A percentile compares a stretch with the other conserved stretches of the same genome.
Evolutionary conservation across 2,329 filamentous ascomycete genomes (phyloP).

Genomic region (Graphiopsis chlorocephala): DNA sequence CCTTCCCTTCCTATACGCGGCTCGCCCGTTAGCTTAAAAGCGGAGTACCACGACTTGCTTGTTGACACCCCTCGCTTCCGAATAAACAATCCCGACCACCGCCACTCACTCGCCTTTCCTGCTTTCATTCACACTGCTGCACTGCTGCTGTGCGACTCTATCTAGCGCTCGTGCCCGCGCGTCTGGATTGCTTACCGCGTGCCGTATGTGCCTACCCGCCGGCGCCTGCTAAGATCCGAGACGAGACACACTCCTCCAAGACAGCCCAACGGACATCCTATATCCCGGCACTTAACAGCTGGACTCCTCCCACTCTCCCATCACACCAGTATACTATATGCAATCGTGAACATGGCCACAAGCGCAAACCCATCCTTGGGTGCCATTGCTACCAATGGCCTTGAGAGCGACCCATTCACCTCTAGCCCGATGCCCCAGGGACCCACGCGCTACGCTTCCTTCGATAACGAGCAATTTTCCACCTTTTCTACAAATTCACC

Average conservation of each 20-base stretch:
- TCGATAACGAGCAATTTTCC: slow-evolving; percentile 73
- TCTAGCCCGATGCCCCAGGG: slow-evolving; percentile 35
- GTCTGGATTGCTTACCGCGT: background rate
- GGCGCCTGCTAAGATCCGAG: slow-evolving; percentile 11
- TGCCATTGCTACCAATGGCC: slow-evolving; percentile 39
- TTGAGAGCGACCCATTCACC: slow-evolving; percentile 44
- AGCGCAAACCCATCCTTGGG: slow-evolving; percentile 41
- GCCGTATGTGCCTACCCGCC: slow-evolving; percentile 4
- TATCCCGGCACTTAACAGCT: background rate
- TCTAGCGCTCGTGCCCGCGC: background rate
- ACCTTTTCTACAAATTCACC: slow-evolving; percentile 76
- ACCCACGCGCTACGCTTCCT: slow-evolving; percentile 72
- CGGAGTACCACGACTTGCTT: background rate
- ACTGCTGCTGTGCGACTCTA: background rate
- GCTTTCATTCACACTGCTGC: background rate
- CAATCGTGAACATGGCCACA: slow-evolving; percentile 38
- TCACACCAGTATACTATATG: slow-evolving; percentile 5
- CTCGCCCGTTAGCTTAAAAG: slow-evolving; percentile 1
- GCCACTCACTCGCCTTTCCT: background rate
- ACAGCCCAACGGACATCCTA: background rate
- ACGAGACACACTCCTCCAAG: background rate
- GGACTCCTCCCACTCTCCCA: background rate
- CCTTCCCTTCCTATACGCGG: slow-evolving; percentile 1
- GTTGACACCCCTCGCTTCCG: slow-evolving; percentile 11
- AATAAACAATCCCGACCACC: slow-evolving; percentile 7